Evolutionary conservation across 768 basidiomycete genomes (phyloP), one percentile per base, ranked within the genome.

Genomic region (Auricularia auricula-judae): DNA sequence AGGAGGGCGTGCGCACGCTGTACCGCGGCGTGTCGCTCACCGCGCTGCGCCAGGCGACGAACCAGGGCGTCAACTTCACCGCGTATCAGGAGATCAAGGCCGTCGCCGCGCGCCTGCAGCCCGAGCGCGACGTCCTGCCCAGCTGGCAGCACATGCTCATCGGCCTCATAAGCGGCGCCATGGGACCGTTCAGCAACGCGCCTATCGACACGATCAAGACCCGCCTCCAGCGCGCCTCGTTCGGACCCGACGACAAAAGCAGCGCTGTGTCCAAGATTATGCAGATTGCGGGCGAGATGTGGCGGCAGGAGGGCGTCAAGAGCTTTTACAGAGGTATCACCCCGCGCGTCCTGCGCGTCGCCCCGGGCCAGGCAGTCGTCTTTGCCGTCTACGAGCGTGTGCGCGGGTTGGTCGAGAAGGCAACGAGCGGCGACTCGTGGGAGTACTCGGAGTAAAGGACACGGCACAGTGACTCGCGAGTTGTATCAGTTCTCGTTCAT

Each of bases 321-420:
- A 93, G 95, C 63, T 98, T 99, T 77, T 98, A 98, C 80, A 98
- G 97, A 79, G 97, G 97, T 21, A 98, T 99, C 73, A 98, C 95
- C 0, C 97, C 97, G 42, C 83, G 97, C 23, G 94, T 99, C 42
- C 79, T 97, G 70, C 86, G 97, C 63, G 97, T 99, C 56, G 97
- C 97, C 2, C 97, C 97, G 7, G 97, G 96, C 1, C 92, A 93
- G 74, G 95, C 95, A 2, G 91, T 98, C 68, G 96, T 98, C 42
- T 98, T 98, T 71, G 92, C 96, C 12, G 96, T 99, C 34, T 98
- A 98, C 71, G 96, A 99, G 77, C 81, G 89, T 61, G 88, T 98
- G 66, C 86, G 89, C 74, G 76, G 72, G 70, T 64, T 81, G 44
- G 88, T 96, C 64, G 94, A 96, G 80, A 78, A 74, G 63, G 78